Evolutionary conservation across 371 early-diverging fungal species (phyloP).

Genomic region (Apophysomyces sp.): DNA sequence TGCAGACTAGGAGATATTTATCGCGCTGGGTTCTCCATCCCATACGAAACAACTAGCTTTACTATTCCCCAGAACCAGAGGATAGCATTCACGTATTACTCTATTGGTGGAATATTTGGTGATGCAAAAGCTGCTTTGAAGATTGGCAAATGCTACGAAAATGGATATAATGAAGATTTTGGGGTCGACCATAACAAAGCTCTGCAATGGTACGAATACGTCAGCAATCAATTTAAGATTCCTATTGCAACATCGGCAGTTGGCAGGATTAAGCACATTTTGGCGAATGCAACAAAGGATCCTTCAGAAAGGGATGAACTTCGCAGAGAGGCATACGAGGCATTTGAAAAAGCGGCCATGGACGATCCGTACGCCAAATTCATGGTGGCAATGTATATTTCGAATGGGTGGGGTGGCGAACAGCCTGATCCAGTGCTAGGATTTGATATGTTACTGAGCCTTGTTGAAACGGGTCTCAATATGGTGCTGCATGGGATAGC

Average conservation of each 20-base stretch:
- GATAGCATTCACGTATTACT: slow-evolving; percentile 9
- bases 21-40: not conserved
- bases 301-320: not conserved
- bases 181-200: slow-evolving; percentile 9
- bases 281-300: not conserved
- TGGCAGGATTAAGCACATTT: slow-evolving; percentile 14
- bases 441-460: slow-evolving; percentile 8
- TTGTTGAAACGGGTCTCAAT: slow-evolving; percentile 12
- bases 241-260: slow-evolving; percentile 20
- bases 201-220: slow-evolving; percentile 15
- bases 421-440: slow-evolving; percentile 7
- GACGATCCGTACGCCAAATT: slow-evolving; percentile 8
- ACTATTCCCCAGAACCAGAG: slow-evolving; percentile 10
- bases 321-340: slow-evolving; percentile 11
- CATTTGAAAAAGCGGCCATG: slow-evolving; percentile 6
- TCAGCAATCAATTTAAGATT: too few species aligned
- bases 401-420: slow-evolving; percentile 18
- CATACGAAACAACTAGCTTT: not conserved
- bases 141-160: slow-evolving; percentile 15
- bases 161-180: not conserved
- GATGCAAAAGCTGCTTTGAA: not conserved
- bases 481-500: slow-evolving; percentile 16
- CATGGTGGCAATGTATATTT: too few species aligned
- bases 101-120: not conserved
- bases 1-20: not conserved